Evolutionary conservation across 768 basidiomycete genomes (phyloP).

Genomic region (Termitomyces eurrhizus): DNA sequence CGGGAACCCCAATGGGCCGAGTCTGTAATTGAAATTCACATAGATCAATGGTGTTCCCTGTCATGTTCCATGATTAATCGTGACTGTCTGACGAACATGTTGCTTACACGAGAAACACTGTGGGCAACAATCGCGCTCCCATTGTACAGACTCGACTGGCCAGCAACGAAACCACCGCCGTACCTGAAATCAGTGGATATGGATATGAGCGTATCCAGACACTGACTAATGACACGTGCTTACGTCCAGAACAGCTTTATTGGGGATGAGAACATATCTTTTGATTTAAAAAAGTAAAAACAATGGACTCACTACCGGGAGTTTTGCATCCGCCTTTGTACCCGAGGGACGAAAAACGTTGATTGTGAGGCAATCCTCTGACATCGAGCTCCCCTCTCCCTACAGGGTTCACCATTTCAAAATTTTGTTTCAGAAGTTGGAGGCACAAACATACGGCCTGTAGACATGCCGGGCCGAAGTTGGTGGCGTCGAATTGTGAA

Average conservation of each 20-base stretch:
- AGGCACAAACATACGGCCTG: conserved; percentile 31
- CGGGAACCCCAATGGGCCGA: conserved; percentile 47
- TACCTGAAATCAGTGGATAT: conserved; percentile 10
- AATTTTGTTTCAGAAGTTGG: background rate
- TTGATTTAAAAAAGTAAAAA: background rate
- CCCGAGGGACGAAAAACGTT: conserved; percentile 52
- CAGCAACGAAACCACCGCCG: conserved; percentile 21
- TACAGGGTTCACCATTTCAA: background rate
- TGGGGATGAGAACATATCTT: background rate
- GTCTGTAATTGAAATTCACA: conserved; percentile 48
- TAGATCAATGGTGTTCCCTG: conserved; percentile 41
- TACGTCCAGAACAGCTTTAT: conserved; percentile 37
- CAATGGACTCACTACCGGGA: conserved; percentile 33
- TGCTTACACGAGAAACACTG: background rate
- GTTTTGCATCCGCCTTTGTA: conserved; percentile 19
- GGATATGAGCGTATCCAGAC: background rate
- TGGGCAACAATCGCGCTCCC: conserved; percentile 15
- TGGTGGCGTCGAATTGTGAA: conserved; percentile 39
- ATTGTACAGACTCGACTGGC: conserved; percentile 18
- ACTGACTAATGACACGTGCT: conserved; percentile 2
- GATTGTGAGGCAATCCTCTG: conserved; percentile 59
- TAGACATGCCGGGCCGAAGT: conserved; percentile 38
- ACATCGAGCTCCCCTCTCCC: conserved; percentile 19
- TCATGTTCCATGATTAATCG: too few relatives aligned
- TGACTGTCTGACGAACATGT: too few relatives aligned